These are phyloP conservation scores for Canavalia gladiata DNA, from an alignment of 306 rosid genomes.

Conservation along the genomic window DNA sequence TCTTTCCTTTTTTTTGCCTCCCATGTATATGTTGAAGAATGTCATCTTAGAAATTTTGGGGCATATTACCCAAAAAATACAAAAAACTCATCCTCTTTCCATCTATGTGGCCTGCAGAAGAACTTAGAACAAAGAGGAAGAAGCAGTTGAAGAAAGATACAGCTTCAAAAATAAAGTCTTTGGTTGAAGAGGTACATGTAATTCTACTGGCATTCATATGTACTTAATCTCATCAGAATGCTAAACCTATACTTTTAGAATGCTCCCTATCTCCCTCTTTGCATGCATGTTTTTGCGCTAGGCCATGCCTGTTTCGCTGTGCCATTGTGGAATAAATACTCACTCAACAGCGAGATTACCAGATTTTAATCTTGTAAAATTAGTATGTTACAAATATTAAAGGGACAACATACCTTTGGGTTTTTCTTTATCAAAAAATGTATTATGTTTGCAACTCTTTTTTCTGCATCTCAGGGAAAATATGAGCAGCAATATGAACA, in stretches of 20 bases:
- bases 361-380: background rate
- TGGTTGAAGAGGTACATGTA: conserved; percentile 76
- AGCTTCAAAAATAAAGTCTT: conserved; percentile 80
- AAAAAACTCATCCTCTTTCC: conserved; percentile 39
- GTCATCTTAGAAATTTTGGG: background rate
- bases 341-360: background rate
- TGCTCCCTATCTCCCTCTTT: background rate
- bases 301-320: background rate
- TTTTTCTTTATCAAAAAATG: background rate
- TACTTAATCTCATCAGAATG: background rate
- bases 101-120: conserved; percentile 64
- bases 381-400: conserved; percentile 1
- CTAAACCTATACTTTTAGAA: background rate
- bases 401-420: background rate
- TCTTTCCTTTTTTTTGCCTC: background rate
- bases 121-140: conserved; percentile 76
- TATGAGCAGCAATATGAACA: conserved; percentile 66
- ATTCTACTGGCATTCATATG: conserved; percentile 33
- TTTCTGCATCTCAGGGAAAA: conserved; percentile 60
- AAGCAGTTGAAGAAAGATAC: conserved; percentile 84
- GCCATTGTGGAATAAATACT: background rate
- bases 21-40: background rate
- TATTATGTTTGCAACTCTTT: background rate
- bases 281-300: background rate
- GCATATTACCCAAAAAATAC: background rate